Evolutionary conservation across 2,329 filamentous ascomycete genomes (phyloP).

Genomic region (Metarhizium robertsii): DNA sequence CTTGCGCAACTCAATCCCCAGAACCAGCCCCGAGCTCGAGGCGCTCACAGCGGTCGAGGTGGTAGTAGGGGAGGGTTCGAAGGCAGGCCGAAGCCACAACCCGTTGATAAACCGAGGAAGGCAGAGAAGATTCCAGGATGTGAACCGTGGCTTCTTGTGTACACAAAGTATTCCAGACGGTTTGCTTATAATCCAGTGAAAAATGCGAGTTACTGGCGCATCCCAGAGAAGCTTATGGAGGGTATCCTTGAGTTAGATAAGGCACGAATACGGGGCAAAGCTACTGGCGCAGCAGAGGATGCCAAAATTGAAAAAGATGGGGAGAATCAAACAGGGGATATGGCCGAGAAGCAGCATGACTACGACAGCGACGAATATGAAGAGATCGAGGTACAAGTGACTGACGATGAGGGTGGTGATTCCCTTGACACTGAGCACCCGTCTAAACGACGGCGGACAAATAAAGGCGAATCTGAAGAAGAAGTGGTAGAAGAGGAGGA

Average conservation of each 20-base stretch:
- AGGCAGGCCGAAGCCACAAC: conserved; percentile 55
- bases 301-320: neutral
- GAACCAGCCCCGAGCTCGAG: conserved; percentile 25
- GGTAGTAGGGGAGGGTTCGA: conserved; percentile 32
- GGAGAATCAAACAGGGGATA: conserved; percentile 9
- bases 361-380: conserved; percentile 66
- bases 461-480: conserved; percentile 31
- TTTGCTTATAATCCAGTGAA: conserved; percentile 87
- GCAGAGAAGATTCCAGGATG: conserved; percentile 71
- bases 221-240: conserved; percentile 77
- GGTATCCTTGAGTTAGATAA: conserved; percentile 67
- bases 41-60: conserved; percentile 27
- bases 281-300: conserved; percentile 17
- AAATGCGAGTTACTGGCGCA: conserved; percentile 89
- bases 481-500: conserved; percentile 31
- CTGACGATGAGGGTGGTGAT: conserved; percentile 36
- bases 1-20: conserved; percentile 42
- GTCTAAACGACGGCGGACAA: conserved; percentile 56
- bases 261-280: conserved; percentile 55
- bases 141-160: conserved; percentile 85
- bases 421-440: conserved; percentile 18
- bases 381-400: conserved; percentile 54
- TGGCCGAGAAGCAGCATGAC: conserved; percentile 20
- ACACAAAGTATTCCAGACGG: conserved; percentile 77
- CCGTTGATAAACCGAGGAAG: conserved; percentile 69